A percentile compares a stretch with the other conserved stretches of the same genome.
phyloP scores from a whole-genome alignment of 2,329 filamentous ascomycete genomes.

The Aphanoascus verrucosus region DNA sequence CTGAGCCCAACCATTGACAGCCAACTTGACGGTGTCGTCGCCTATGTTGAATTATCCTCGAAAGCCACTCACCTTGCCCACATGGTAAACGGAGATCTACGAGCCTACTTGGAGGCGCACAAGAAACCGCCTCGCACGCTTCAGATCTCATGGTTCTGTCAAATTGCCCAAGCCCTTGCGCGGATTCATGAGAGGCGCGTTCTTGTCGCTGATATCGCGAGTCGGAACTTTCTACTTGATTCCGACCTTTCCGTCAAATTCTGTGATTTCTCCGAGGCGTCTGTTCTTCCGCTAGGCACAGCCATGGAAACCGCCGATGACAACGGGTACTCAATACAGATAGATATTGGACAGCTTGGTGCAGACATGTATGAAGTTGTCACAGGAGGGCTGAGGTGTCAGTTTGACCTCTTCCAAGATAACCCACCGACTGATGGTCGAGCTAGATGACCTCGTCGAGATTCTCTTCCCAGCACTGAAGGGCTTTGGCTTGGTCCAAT shows the following conservation, averaged over 20 bases:
- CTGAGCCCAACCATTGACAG: too few relatives aligned
- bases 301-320: constrained; percentile 23
- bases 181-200: constrained; percentile 4
- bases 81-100: constrained; percentile 23
- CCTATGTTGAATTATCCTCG: neutral
- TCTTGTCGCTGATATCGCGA: constrained; percentile 2
- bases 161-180: neutral
- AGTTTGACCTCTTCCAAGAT: constrained; percentile 21
- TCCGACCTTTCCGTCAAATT: constrained; percentile 9
- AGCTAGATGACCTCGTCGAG: constrained; percentile 19
- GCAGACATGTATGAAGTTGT: constrained; percentile 26
- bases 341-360: constrained; percentile 25
- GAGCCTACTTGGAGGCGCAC: constrained; percentile 17
- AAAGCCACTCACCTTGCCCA: constrained; percentile 14
- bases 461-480: constrained; percentile 20
- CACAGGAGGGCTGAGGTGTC: constrained; percentile 18
- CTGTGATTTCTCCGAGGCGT: constrained; percentile 7
- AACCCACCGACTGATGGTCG: constrained; percentile 10
- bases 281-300: constrained; percentile 12
- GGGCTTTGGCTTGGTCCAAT: constrained; percentile 21
- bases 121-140: constrained; percentile 16
- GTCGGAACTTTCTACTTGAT: constrained; percentile 23
- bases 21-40: constrained; percentile 12
- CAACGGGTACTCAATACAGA: constrained; percentile 21
- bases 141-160: constrained; percentile 17